Evolutionary conservation across 1,284 basidiomycete genomes (phyloP).

Genomic region (Trametes hirsuta): DNA sequence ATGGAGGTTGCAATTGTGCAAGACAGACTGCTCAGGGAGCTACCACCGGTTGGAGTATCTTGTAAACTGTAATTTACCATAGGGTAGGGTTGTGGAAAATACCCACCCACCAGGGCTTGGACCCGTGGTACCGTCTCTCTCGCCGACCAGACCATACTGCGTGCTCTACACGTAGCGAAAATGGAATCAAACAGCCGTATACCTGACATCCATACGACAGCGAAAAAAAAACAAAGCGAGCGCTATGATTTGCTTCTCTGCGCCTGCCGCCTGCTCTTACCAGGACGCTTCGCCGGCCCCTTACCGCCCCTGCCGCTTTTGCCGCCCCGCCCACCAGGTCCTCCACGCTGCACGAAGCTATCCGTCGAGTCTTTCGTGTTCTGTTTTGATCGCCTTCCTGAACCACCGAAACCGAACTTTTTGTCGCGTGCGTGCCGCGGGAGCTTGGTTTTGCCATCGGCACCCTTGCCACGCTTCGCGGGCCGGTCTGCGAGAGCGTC

Average conservation of each 20-base stretch:
- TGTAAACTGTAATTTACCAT: too few relatives aligned
- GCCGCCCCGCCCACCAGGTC: constrained; percentile 36
- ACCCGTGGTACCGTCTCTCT: too few relatives aligned
- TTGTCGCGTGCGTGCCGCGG: constrained; percentile 72
- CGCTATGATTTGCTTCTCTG: constrained; percentile 43
- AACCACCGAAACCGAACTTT: constrained; percentile 82
- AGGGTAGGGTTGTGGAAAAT: too few relatives aligned
- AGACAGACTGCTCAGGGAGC: too few relatives aligned
- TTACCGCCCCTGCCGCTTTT: constrained; percentile 38
- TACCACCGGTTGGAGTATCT: too few relatives aligned
- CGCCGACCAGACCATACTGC: background rate
- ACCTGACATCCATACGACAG: background rate
- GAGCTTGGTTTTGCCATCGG: constrained; percentile 43
- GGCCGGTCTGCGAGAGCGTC: constrained; percentile 82
- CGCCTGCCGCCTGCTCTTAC: constrained; percentile 62
- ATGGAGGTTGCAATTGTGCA: too few relatives aligned
- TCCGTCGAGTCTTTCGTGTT: constrained; percentile 83
- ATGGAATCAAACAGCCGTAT: background rate
- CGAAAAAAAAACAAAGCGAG: background rate
- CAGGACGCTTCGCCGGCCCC: constrained; percentile 51
- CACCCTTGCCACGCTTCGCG: constrained; percentile 57
- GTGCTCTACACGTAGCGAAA: background rate
- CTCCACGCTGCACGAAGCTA: constrained; percentile 53
- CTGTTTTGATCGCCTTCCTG: constrained; percentile 71
- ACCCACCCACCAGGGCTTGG: too few relatives aligned